phyloP scores from a whole-genome alignment of 331 rosid species.

The Erythrophleum ivorense region DNA sequence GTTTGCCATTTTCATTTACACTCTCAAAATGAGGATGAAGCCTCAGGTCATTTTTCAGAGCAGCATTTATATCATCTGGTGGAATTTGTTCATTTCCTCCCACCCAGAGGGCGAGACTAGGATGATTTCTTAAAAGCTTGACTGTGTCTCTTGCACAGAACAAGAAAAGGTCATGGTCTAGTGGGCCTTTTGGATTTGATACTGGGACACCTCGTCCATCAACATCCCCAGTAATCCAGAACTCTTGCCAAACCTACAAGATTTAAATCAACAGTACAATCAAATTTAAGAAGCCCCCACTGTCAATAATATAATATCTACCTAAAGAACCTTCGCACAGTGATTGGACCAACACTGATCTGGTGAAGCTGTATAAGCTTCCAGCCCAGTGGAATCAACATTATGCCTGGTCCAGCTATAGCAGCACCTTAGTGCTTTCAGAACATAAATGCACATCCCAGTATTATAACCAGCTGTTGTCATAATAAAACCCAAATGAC shows the following conservation, averaged over 20 bases:
- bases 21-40: conserved; percentile 79
- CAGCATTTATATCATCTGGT: conserved; percentile 74
- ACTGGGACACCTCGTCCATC: conserved; percentile 89
- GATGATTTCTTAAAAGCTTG: conserved; percentile 88
- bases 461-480: conserved; percentile 11
- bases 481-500: conserved; percentile 13
- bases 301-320: conserved; percentile 9
- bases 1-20: conserved; percentile 41
- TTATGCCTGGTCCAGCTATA: neutral
- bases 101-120: conserved; percentile 97
- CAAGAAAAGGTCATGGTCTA: conserved; percentile 93
- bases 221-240: conserved; percentile 97
- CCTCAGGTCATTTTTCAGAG: conserved; percentile 70
- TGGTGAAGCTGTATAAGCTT: conserved; percentile 27
- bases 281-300: conserved; percentile 35
- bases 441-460: conserved; percentile 7
- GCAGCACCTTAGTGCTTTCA: conserved; percentile 26
- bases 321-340: conserved; percentile 12
- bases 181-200: conserved; percentile 88
- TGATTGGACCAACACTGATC: conserved; percentile 24
- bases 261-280: conserved; percentile 36
- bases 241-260: conserved; percentile 95
- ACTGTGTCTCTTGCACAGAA: conserved; percentile 93
- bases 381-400: conserved; percentile 18
- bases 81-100: conserved; percentile 99